Base-by-base conservation (phyloP, 2,329 filamentous ascomycete species). In the Aciculosporium take region DNA sequence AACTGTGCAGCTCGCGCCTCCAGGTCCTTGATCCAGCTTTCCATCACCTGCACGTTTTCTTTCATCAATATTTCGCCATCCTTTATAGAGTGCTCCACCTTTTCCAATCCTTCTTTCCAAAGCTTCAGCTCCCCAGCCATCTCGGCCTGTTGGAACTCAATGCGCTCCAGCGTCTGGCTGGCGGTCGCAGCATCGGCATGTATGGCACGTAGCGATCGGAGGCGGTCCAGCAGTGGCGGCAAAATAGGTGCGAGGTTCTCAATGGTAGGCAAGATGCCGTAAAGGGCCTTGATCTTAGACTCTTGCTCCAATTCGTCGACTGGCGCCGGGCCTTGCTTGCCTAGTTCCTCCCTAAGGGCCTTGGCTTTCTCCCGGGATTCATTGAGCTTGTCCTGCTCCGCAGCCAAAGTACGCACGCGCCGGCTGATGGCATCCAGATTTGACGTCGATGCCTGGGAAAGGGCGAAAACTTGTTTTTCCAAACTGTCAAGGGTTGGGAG, bases 251-350 rank as follows among this genome's bases (percentile, higher is more conserved):
- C 74, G 7, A 98, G 69, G 43, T 73, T 83, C 60, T 94, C 87
- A 44, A 98, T 91, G 0, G 85, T 91, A 1, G 87, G 81, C 13
- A 98, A 67, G 3, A 86, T 84, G 1, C 84, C 82, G 60, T 95
- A 95, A 5, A 98, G 73, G 1, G 88, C 84, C 49, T 94, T 91
- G 57, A 98, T 83, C 58, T 94, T 94, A 40, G 84, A 72, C 31
- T 79, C 72, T 52, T 93, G 83, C 51, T 94, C 86, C 7, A 71
- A 65, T 48, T 80, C 68, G 43, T 73, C 59, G 7, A 54, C 52
- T 17, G 68, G 63, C 4, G 63, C 54, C 1, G 64, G 57, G 7
- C 57, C 65, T 15, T 68, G 66, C 24, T 65, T 60, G 8, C 67
- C 66, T 18, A 79, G 62, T 23, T 74, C 71, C 42, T 81, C 78